Base-by-base conservation (phyloP, 2,329 filamentous ascomycete genomes). In the Aspergillus piperis region DNA sequence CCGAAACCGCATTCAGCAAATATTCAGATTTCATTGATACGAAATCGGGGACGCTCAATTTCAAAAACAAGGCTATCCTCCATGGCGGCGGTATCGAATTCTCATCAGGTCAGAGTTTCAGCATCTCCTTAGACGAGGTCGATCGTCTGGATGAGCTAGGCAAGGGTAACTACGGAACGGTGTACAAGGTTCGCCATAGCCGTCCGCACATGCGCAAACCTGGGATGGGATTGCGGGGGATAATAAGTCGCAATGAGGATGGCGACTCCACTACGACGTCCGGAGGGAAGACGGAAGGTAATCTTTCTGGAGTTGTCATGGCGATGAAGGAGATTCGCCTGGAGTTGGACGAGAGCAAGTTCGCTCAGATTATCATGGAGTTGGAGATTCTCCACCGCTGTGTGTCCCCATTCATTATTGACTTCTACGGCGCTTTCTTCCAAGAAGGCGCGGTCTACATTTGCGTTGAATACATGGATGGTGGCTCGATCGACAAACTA, bases 381-480 rank as follows among this genome's bases (percentile, higher is more conserved):
- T 83, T 99, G 51, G 92, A 99, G 70, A 94, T 99, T 64, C 82
- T 99, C 2, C 95, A 99, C 78, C 90, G 95, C 68, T 99, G 95
- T 72, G 83, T 95, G 3, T 97, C 92, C 2, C 94, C 95, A 0
- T 96, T 94, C 77, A 98, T 99, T 68, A 95, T 99, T 75, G 94
- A 99, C 73, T 99, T 99, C 71, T 99, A 98, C 75, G 95, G 95
- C 0, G 95, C 95, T 5, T 99, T 99, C 75, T 99, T 97, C 82
- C 95, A 99, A 73, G 95, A 99, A 80, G 94, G 95, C 27, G 95
- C 95, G 0, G 95, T 99, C 1, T 99, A 99, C 77, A 98, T 99
- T 76, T 99, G 95, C 78, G 96, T 99, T 75, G 95, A 99, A 78
- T 96, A 92, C 78, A 99, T 99, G 95, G 93, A 99, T 73, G 95